phyloP scores from a whole-genome alignment of 2,329 filamentous ascomycete genomes.

The Calonectria hawksworthii region DNA sequence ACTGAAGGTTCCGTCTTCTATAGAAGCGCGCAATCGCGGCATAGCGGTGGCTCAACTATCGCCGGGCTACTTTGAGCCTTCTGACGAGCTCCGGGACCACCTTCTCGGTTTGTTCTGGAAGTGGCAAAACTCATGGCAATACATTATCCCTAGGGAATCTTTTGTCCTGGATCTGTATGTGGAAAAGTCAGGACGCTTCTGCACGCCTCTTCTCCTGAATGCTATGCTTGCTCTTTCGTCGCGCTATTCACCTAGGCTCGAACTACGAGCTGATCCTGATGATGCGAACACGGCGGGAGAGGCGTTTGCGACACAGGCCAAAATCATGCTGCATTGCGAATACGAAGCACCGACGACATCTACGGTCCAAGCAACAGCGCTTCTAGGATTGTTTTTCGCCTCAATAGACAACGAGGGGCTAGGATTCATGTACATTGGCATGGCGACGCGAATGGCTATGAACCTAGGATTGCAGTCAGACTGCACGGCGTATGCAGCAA shows the following conservation, averaged over 20 bases:
- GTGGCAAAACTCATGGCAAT: conserved; percentile 34
- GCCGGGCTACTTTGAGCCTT: conserved; percentile 12
- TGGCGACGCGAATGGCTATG: conserved; percentile 29
- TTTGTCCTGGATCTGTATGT: conserved; percentile 22
- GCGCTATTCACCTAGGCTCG: conserved; percentile 17
- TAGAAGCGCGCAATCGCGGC: conserved; percentile 20
- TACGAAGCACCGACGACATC: conserved; percentile 26
- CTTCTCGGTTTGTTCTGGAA: conserved; percentile 26
- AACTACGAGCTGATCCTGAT: conserved; percentile 19
- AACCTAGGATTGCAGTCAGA: conserved; percentile 30
- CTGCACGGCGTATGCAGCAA: conserved; percentile 41
- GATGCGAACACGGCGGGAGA: conserved; percentile 29
- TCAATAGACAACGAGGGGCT: conserved; percentile 22
- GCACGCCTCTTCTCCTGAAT: conserved; percentile 24
- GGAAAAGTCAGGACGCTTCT: conserved; percentile 22
- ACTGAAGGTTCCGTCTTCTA: conserved; percentile 11
- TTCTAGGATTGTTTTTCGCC: conserved; percentile 8
- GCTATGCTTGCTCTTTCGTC: conserved; percentile 28
- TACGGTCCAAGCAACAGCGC: conserved; percentile 27
- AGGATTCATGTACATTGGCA: conserved; percentile 24
- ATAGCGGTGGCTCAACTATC: conserved; percentile 11
- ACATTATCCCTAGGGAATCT: conserved; percentile 21
- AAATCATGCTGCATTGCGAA: conserved; percentile 27
- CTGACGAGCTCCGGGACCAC: conserved; percentile 25
- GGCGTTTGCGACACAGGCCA: conserved; percentile 25